A percentile compares a stretch with the other conserved stretches of the same genome.
phyloP scores from a whole-genome alignment of 805 yeast species.

The Wickerhamia fluorescens region DNA sequence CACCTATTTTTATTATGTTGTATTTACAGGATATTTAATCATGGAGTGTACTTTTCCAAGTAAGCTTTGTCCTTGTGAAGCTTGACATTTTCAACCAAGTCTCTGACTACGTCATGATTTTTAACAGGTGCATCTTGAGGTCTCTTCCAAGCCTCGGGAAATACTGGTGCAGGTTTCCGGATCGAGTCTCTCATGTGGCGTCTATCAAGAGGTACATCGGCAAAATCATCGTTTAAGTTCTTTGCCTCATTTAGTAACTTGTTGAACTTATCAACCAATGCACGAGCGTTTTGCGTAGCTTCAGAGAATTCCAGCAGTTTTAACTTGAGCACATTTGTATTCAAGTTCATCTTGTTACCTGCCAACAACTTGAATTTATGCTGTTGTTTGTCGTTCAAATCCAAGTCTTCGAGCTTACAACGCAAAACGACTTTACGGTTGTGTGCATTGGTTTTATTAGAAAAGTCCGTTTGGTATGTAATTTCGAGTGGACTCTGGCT shows the following conservation, averaged over 20 bases:
- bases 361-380: conserved; percentile 78
- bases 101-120: conserved; percentile 27
- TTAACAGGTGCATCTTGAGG: conserved; percentile 60
- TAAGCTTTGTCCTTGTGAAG: conserved; percentile 26
- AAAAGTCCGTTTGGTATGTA: conserved; percentile 58
- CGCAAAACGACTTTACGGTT: conserved; percentile 62
- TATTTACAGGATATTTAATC: conserved; percentile 7
- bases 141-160: conserved; percentile 74
- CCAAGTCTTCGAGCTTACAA: conserved; percentile 47
- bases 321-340: conserved; percentile 54
- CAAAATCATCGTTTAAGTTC: conserved; percentile 54
- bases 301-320: conserved; percentile 60
- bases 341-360: conserved; percentile 67
- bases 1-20: background rate
- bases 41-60: conserved; percentile 18
- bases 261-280: conserved; percentile 56
- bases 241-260: conserved; percentile 59
- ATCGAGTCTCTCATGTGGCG: conserved; percentile 53
- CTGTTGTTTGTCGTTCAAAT: conserved; percentile 42
- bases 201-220: conserved; percentile 75
- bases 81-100: conserved; percentile 27
- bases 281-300: conserved; percentile 81
- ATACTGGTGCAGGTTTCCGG: conserved; percentile 32
- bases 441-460: conserved; percentile 65
- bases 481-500: conserved; percentile 51